Evolutionary conservation across 345 rosid genomes (phyloP).

Genomic region (Sisymbrium irio): DNA sequence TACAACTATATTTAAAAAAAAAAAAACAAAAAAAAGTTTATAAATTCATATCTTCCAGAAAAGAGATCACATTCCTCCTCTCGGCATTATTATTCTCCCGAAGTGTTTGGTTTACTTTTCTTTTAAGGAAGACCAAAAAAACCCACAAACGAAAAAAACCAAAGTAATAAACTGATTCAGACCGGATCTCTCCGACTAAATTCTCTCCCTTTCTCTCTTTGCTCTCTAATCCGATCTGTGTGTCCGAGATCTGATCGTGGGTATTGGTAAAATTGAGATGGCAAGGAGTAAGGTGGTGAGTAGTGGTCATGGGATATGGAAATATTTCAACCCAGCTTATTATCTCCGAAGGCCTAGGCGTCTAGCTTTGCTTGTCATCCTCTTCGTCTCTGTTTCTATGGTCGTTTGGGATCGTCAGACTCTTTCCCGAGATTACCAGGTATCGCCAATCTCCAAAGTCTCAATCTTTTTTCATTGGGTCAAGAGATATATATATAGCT

Average conservation of each 20-base stretch:
- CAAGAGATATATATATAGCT: background rate
- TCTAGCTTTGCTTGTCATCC: constrained; percentile 60
- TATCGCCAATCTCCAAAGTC: background rate
- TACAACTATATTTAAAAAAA: no score
- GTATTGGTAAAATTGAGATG: constrained; percentile 16
- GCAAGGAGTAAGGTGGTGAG: constrained; percentile 30
- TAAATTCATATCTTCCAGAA: no score
- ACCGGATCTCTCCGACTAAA: no score
- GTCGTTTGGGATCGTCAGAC: constrained; percentile 91
- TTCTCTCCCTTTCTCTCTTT: no score
- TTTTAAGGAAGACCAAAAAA: no score
- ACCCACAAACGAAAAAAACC: no score
- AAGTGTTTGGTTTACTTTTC: no score
- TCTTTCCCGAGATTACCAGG: constrained; percentile 72
- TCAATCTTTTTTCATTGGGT: background rate
- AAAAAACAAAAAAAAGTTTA: no score
- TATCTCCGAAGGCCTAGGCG: constrained; percentile 74
- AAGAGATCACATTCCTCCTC: no score
- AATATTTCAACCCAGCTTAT: constrained; percentile 65
- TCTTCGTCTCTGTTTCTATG: constrained; percentile 53
- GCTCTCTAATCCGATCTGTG: no score
- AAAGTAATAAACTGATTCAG: no score
- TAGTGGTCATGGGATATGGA: constrained; percentile 40
- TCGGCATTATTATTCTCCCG: no score
- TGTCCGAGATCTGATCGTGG: constrained; percentile 18